Conservation (phyloP, 306 rosid genomes). For the Glycine soja region DNA sequence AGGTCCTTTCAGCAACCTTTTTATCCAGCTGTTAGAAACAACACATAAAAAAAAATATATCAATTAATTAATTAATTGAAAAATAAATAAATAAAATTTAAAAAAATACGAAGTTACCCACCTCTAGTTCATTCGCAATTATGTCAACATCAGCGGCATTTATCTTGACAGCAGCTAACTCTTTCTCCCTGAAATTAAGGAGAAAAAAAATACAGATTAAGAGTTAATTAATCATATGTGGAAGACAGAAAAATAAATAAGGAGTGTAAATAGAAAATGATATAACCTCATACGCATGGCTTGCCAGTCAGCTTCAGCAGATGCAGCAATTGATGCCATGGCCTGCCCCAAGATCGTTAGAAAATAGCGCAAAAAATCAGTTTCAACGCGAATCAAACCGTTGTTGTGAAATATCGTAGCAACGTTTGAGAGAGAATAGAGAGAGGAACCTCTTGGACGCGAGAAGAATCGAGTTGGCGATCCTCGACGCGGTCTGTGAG, state of each 20-base stretch:
- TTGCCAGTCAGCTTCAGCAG: not conserved
- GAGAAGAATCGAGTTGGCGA: slow-evolving; percentile 6
- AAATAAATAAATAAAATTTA: not conserved
- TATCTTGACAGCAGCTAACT: slow-evolving; percentile 10
- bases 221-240: not conserved
- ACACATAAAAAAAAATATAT: not conserved
- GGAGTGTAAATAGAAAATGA: not conserved
- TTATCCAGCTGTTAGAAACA: not conserved
- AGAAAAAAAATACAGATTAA: too few species aligned
- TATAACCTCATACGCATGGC: not conserved
- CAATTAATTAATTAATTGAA: not conserved
- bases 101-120: not conserved
- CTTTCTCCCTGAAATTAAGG: not conserved
- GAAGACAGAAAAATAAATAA: not conserved
- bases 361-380: not conserved
- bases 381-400: not conserved
- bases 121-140: slow-evolving; percentile 12
- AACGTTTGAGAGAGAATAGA: not conserved
- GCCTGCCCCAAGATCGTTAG: not conserved
- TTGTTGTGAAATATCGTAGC: too few species aligned
- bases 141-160: slow-evolving; percentile 12
- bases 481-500: slow-evolving; percentile 7
- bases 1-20: not conserved
- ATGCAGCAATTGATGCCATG: slow-evolving; percentile 14
- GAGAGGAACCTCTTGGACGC: not conserved